A percentile compares a stretch with the other conserved stretches of the same genome.
Conservation (phyloP, 2,329 filamentous ascomycete species). For the Penicillium sp. region DNA sequence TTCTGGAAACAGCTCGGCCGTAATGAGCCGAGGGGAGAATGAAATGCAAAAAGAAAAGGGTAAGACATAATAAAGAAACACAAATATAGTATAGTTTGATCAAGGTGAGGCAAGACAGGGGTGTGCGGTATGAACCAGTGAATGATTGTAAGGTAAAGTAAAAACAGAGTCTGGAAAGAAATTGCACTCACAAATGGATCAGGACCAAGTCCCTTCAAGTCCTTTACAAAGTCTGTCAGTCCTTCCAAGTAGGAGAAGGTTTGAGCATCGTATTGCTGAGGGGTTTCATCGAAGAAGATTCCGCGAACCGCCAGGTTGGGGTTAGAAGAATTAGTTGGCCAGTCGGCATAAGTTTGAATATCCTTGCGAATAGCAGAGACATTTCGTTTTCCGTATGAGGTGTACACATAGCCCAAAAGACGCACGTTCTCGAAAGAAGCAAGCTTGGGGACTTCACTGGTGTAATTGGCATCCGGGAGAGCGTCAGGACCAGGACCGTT, state of each 20-base stretch:
- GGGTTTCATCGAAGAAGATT: slow-evolving; percentile 53
- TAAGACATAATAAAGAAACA: slow-evolving; percentile 5
- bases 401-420: slow-evolving; percentile 52
- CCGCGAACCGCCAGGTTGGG: slow-evolving; percentile 45
- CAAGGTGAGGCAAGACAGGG: slow-evolving; percentile 8
- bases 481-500: slow-evolving; percentile 47
- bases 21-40: neutral
- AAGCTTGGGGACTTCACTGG: slow-evolving; percentile 43
- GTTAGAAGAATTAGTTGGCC: slow-evolving; percentile 40
- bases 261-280: slow-evolving; percentile 36
- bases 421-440: slow-evolving; percentile 48
- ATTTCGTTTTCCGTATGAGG: slow-evolving; percentile 47
- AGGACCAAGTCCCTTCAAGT: slow-evolving; percentile 33
- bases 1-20: neutral
- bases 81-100: neutral
- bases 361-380: slow-evolving; percentile 45
- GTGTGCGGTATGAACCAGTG: neutral
- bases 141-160: neutral
- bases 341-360: slow-evolving; percentile 48
- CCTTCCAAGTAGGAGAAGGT: slow-evolving; percentile 36
- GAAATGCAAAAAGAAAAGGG: neutral
- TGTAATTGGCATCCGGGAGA: slow-evolving; percentile 47
- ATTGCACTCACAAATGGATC: slow-evolving; percentile 39
- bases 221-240: slow-evolving; percentile 34
- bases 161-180: neutral